Percentiles rank a stretch among this genome's conserved stretches.
Evolutionary conservation across 768 basidiomycete genomes (phyloP).

Genomic region (Rhodotorula taiwanensis): DNA sequence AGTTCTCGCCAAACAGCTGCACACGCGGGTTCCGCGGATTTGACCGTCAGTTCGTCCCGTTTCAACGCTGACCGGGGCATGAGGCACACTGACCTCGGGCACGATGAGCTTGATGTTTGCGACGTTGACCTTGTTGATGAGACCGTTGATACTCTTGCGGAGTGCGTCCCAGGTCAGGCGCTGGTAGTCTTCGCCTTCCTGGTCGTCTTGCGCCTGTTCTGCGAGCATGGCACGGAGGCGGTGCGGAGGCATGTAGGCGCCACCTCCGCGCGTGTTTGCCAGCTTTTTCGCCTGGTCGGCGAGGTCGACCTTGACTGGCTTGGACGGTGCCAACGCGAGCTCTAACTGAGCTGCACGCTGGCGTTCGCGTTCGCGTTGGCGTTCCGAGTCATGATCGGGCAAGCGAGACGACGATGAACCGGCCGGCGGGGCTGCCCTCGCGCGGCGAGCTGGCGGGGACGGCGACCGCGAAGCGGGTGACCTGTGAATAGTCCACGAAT

Average conservation of each 20-base stretch:
- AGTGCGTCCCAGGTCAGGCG: slow-evolving; percentile 95
- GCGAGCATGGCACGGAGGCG: slow-evolving; percentile 68
- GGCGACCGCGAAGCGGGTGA: slow-evolving; percentile 27
- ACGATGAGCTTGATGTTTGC: slow-evolving; percentile 62
- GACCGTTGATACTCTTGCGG: slow-evolving; percentile 95
- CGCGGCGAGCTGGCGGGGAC: slow-evolving; percentile 24
- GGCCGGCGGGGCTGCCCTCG: slow-evolving; percentile 16
- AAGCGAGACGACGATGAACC: too few species aligned
- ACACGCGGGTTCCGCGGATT: too few species aligned
- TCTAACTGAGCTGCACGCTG: slow-evolving; percentile 67
- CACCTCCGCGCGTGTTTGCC: slow-evolving; percentile 65
- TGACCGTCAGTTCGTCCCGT: too few species aligned
- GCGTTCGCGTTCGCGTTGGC: slow-evolving; percentile 68
- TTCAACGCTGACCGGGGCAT: neutral
- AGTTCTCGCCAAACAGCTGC: slow-evolving; percentile 76
- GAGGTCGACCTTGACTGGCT: slow-evolving; percentile 53
- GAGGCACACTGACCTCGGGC: slow-evolving; percentile 33
- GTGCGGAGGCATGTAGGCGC: slow-evolving; percentile 94
- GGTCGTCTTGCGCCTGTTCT: slow-evolving; percentile 77
- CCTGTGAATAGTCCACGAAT: neutral
- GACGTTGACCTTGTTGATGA: slow-evolving; percentile 97
- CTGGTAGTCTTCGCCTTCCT: slow-evolving; percentile 81
- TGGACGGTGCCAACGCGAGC: slow-evolving; percentile 50
- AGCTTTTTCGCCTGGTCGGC: slow-evolving; percentile 39
- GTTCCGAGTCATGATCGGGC: slow-evolving; percentile 65